Evolutionary conservation across 23 red algal genomes (phyloP).

Genomic region (Gracilaria domingensis): DNA sequence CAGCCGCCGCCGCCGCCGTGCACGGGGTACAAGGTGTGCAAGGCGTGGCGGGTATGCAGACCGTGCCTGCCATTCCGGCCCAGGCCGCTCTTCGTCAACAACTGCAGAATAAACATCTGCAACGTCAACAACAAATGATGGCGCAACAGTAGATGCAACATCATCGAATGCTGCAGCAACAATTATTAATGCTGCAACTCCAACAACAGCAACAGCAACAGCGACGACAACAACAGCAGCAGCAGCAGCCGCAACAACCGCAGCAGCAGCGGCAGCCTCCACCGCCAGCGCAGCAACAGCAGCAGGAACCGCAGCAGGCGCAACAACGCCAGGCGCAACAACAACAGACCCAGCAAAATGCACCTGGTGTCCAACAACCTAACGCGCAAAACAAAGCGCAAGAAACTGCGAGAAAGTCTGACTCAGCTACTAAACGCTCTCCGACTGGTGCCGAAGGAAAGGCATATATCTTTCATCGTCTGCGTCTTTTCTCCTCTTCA

Average conservation of each 20-base stretch:
- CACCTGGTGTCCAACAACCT: neutral
- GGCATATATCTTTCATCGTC: neutral
- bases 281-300: too few species aligned
- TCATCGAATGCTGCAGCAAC: slow-evolving; percentile 23
- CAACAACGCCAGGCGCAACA: too few species aligned
- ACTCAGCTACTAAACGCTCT: neutral
- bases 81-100: slow-evolving; percentile 20
- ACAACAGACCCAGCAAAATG: neutral
- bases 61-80: neutral
- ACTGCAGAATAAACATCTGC: neutral
- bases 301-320: too few species aligned
- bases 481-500: neutral
- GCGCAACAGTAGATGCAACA: slow-evolving; percentile 47
- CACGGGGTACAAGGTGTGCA: neutral
- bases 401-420: neutral
- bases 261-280: too few species aligned
- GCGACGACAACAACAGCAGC: too few species aligned
- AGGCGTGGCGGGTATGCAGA: neutral
- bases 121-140: slow-evolving; percentile 25
- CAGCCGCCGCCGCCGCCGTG: neutral
- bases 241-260: too few species aligned
- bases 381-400: neutral
- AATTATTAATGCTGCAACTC: slow-evolving; percentile 22
- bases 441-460: neutral
- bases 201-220: slow-evolving; percentile 39